phyloP scores from a whole-genome alignment of 176 grass and related monocot genomes.

The Calamus simplicifolius region DNA sequence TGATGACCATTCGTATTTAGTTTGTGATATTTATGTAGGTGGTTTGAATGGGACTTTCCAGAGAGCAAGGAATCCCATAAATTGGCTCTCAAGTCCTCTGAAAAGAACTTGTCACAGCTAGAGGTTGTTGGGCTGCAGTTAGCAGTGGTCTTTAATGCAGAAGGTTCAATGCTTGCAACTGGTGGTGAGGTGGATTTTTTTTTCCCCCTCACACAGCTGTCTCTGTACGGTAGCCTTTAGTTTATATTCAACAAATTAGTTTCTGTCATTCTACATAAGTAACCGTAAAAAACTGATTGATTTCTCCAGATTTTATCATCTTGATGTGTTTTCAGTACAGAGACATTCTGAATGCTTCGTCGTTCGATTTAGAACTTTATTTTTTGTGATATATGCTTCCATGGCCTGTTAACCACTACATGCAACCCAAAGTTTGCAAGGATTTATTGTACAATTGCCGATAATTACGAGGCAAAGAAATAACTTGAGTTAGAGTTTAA shows the following conservation, averaged over 20 bases:
- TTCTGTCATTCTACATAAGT: too few species aligned
- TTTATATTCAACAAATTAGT: too few species aligned
- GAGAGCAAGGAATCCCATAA: constrained; percentile 20
- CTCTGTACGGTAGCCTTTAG: too few species aligned
- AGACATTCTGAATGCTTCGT: not conserved
- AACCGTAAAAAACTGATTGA: too few species aligned
- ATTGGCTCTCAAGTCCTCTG: constrained; percentile 39
- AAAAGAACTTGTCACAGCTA: constrained; percentile 39
- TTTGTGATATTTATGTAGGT: constrained; percentile 39
- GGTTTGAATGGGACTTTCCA: constrained; percentile 53
- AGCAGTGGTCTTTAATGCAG: constrained; percentile 59
- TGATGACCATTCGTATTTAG: not conserved
- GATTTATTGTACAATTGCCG: too few species aligned
- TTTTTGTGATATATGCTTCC: too few species aligned
- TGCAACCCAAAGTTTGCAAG: too few species aligned
- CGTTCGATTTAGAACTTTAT: too few species aligned
- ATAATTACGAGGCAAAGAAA: too few species aligned
- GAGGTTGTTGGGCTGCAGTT: constrained; percentile 64
- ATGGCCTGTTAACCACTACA: too few species aligned
- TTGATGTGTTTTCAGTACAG: not conserved
- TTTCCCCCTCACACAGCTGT: not conserved
- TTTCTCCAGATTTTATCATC: too few species aligned
- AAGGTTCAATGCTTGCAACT: constrained; percentile 71
- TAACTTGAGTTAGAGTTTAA: too few species aligned
- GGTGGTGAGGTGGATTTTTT: constrained; percentile 60